Evolutionary conservation across 1,284 basidiomycete species (phyloP), one percentile per base, ranked within the genome.

Genomic region (Phellopilus nigrolimitatus): DNA sequence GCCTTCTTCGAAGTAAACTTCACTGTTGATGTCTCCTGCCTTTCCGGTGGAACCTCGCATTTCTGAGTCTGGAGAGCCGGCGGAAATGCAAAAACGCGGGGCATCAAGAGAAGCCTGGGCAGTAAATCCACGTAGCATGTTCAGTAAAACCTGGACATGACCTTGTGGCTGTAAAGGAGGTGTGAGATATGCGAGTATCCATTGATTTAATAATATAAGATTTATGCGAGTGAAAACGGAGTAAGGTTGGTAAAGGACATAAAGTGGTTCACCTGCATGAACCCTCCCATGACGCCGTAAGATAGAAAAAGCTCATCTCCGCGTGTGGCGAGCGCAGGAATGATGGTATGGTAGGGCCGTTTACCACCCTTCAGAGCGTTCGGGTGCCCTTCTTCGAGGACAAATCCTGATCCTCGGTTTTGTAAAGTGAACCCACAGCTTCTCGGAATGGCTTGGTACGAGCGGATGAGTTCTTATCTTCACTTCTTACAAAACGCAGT

Each of bases 381-480:
- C 0, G 91, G 86, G 64, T 97, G 95, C 0, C 80, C 82, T 54
- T 90, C 80, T 45, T 76, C 71, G 17, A 97, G 72, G 4, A 82
- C 74, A 65, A 98, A 99, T 10, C 88, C 87, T 4, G 82, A 76
- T 2, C 95, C 95, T 53, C 95, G 79, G 68, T 97, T 97, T 67
- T 98, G 95, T 7, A 99, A 75, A 0, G 94, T 97, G 65, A 99
- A 98, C 0, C 95, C 95, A 61, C 92, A 95, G 0, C 87, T 93
- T 58, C 87, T 83, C 0, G 95, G 95, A 31, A 98, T 76, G 21
- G 93, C 93, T 78, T 58, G 28, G 37, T 13, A 17, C 40, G 31
- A 59, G 13, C 3, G 28, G 60, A 50, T 51, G 54, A 41, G 13
- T n/a, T 43, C 46, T 43, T 3, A 30, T 3, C 21, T n/a, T 33